A percentile compares a stretch with the other conserved stretches of the same genome.
Conservation (phyloP, 129 eudicot genomes). For the Gnaphalium uliginosum region DNA sequence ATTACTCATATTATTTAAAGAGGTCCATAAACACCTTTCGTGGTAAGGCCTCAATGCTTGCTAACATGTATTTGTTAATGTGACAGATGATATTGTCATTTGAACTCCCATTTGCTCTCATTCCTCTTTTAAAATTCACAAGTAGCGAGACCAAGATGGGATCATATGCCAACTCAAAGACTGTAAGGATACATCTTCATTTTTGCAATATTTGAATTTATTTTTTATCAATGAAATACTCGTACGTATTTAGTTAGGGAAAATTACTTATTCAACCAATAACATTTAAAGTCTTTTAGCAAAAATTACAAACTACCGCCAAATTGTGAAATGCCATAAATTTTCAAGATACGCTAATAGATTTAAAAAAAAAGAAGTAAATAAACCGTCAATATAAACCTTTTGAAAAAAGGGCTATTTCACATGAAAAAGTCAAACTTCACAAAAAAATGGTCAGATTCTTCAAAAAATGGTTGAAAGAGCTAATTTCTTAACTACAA, state of each 20-base stretch:
- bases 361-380: too few species aligned
- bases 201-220: neutral
- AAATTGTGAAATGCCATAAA: too few species aligned
- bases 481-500: too few species aligned
- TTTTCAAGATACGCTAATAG: too few species aligned
- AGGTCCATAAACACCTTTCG: neutral
- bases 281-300: neutral
- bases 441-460: too few species aligned
- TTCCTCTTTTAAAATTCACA: conserved; percentile 98
- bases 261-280: too few species aligned
- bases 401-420: neutral
- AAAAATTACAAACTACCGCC: too few species aligned
- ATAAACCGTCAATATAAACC: too few species aligned
- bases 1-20: neutral
- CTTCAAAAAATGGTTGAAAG: too few species aligned
- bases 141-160: conserved; percentile 98
- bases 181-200: conserved; percentile 40
- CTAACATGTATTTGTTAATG: conserved; percentile 17
- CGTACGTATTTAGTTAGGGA: too few species aligned
- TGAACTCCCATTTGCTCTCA: conserved; percentile 96
- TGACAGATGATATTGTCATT: conserved; percentile 96
- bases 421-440: too few species aligned
- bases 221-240: neutral
- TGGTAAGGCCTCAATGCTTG: neutral
- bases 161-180: conserved; percentile 62